Evolutionary conservation across 139 green algal genomes (phyloP).

Genomic region (Gonium pectorale): DNA sequence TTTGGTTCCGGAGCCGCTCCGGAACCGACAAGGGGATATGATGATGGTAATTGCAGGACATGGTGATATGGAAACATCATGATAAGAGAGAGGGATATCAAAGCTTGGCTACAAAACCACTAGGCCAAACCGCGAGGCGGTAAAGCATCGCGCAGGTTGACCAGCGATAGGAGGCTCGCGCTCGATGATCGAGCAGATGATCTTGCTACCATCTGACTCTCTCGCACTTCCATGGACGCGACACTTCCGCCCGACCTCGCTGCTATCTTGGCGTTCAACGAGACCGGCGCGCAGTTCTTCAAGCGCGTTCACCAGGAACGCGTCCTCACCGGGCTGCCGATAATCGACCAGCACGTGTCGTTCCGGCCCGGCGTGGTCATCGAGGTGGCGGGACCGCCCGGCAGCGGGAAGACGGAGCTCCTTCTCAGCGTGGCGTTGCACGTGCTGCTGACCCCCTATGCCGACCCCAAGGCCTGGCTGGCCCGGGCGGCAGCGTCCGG

Average conservation of each 20-base stretch:
- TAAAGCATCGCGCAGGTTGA: no score
- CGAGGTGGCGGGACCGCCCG: conserved; percentile 15
- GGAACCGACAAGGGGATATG: no score
- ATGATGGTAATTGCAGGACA: no score
- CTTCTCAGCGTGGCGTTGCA: conserved; percentile 5
- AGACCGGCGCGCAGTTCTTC: conserved; percentile 40
- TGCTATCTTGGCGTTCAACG: conserved; percentile 13
- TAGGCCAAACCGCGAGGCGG: no score
- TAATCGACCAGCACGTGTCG: conserved; percentile 15
- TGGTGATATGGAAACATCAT: no score
- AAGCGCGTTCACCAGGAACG: conserved; percentile 20
- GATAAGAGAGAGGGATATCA: no score
- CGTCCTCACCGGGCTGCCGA: background rate
- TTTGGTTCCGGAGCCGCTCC: no score
- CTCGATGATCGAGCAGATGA: no score
- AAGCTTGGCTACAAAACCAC: no score
- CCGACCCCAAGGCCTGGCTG: background rate
- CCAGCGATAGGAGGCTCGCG: no score
- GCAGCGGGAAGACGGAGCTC: conserved; percentile 47
- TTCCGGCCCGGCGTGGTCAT: conserved; percentile 39
- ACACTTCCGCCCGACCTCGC: conserved; percentile 6
- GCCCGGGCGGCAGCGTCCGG: background rate
- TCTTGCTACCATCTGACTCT: no score
- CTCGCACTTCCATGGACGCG: no score
- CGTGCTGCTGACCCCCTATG: conserved; percentile 16